phyloP scores from a whole-genome alignment of 371 early-diverging fungal genomes.

The Lichtheimia corymbifera region DNA sequence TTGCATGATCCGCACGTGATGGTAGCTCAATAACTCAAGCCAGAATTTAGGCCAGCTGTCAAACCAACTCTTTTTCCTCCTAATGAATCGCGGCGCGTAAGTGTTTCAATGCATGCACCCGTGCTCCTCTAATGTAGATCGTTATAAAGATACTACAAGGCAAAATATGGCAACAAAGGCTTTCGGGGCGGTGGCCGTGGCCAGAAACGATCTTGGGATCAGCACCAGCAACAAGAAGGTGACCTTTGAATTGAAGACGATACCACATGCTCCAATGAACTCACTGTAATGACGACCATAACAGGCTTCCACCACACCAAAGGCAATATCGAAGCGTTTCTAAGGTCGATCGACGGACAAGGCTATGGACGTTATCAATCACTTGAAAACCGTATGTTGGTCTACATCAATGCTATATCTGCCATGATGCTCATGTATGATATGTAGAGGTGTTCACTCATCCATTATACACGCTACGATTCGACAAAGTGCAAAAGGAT shows the following conservation, averaged over 20 bases:
- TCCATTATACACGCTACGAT: conserved; percentile 23
- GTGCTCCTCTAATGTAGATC: too few relatives aligned
- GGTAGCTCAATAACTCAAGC: too few relatives aligned
- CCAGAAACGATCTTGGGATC: not conserved
- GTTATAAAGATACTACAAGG: not conserved
- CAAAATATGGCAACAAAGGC: conserved; percentile 9
- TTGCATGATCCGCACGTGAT: too few relatives aligned
- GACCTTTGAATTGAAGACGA: too few relatives aligned
- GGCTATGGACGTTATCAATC: not conserved
- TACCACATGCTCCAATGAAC: too few relatives aligned
- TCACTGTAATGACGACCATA: too few relatives aligned
- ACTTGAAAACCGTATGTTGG: conserved; percentile 1
- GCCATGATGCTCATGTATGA: not conserved
- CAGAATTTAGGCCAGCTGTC: too few relatives aligned
- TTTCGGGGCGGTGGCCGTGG: not conserved
- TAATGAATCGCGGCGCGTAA: conserved; percentile 1
- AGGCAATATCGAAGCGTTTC: not conserved
- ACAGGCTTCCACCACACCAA: too few relatives aligned
- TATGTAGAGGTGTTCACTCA: not conserved
- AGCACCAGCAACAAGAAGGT: conserved; percentile 1
- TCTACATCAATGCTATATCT: not conserved
- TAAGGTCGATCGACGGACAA: not conserved
- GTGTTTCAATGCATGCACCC: too few relatives aligned
- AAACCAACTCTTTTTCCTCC: not conserved
- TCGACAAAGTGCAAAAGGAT: conserved; percentile 45